These are phyloP conservation scores for Sclerotinia sclerotiorum DNA, from an alignment of 2,329 filamentous ascomycete genomes.

Conservation along the genomic window DNA sequence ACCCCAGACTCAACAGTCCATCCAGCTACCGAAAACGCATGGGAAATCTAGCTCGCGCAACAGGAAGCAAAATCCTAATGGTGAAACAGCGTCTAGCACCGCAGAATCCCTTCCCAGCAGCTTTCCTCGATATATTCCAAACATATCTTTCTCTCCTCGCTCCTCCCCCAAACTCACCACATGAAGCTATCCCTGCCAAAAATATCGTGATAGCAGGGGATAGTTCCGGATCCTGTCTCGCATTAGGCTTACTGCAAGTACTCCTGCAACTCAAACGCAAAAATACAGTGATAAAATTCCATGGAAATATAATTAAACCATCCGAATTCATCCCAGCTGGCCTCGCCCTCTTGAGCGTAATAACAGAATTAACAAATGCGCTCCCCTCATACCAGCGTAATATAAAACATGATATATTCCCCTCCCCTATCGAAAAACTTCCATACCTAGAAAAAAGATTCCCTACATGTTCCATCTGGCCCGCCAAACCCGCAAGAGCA, in stretches of 20 bases:
- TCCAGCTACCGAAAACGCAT: neutral
- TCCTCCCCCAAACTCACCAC: neutral
- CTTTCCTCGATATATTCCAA: constrained; percentile 10
- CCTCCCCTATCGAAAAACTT: neutral
- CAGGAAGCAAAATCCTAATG: neutral
- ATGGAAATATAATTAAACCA: neutral
- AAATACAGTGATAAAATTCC: neutral
- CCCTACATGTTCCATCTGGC: constrained; percentile 13
- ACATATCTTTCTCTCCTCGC: constrained; percentile 4
- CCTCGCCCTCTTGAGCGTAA: neutral
- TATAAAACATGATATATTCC: constrained; percentile 3
- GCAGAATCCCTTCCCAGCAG: constrained; percentile 11
- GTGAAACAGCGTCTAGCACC: constrained; percentile 8
- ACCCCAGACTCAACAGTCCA: neutral
- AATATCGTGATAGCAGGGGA: constrained; percentile 5
- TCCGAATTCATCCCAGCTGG: constrained; percentile 4
- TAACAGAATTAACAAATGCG: neutral
- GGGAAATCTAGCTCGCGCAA: constrained; percentile 1
- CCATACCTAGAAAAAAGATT: neutral
- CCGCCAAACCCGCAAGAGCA: constrained; percentile 9
- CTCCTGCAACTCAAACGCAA: neutral
- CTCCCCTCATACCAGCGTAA: neutral
- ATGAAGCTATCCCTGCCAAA: neutral
- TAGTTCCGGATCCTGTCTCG: neutral
- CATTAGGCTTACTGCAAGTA: neutral